These are phyloP conservation scores for Talaromyces atroroseus DNA, from an alignment of 2,329 filamentous ascomycete species.

Conservation along the genomic window DNA sequence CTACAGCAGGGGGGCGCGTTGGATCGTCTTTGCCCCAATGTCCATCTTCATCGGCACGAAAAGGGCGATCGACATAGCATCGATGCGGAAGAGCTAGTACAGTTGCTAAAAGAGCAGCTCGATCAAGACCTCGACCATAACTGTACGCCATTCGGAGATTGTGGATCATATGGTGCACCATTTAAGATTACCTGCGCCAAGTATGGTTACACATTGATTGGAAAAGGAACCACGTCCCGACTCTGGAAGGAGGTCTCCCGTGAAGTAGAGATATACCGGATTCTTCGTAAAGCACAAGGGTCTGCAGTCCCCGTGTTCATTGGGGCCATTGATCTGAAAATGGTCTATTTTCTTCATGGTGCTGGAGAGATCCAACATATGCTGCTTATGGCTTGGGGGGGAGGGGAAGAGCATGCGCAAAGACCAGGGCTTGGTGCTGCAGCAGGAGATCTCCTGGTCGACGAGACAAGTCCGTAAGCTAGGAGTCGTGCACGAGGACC, in stretches of 20 bases:
- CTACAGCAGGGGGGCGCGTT: conserved; percentile 17
- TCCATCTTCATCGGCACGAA: conserved; percentile 16
- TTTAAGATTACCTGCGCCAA: conserved; percentile 25
- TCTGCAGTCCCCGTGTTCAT: conserved; percentile 24
- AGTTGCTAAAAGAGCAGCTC: conserved; percentile 22
- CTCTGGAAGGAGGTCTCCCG: conserved; percentile 22
- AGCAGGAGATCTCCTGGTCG: background rate
- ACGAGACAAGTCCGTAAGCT: conserved; percentile 6
- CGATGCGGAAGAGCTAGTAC: conserved; percentile 16
- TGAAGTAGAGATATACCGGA: conserved; percentile 22
- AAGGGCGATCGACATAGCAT: conserved; percentile 17
- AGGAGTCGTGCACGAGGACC: conserved; percentile 16
- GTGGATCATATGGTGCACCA: conserved; percentile 23
- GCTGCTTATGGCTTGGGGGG: conserved; percentile 27
- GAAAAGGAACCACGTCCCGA: conserved; percentile 27
- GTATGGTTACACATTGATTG: conserved; percentile 24
- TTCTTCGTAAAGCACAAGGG: conserved; percentile 19
- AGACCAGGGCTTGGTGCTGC: background rate
- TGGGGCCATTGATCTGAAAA: conserved; percentile 20
- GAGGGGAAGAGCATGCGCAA: conserved; percentile 18
- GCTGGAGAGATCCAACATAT: conserved; percentile 25
- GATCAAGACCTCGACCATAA: conserved; percentile 23
- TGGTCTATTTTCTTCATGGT: conserved; percentile 21
- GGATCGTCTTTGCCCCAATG: conserved; percentile 24
- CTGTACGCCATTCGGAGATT: conserved; percentile 23